A percentile compares a stretch with the other conserved stretches of the same genome.
phyloP scores from a whole-genome alignment of 2,329 filamentous ascomycete species.

The Talaromyces sp. region DNA sequence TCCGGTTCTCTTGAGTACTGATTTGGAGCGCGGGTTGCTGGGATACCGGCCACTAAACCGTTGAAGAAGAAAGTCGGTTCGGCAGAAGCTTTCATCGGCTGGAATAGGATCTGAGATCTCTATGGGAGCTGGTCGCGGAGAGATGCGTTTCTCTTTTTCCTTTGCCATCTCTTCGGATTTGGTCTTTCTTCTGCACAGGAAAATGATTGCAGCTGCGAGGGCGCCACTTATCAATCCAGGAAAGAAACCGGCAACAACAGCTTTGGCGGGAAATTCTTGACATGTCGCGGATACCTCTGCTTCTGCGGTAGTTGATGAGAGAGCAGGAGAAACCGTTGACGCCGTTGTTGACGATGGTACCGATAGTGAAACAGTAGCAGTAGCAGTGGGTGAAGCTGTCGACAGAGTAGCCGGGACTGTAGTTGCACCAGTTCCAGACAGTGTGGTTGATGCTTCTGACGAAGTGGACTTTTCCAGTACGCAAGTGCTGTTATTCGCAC shows the following conservation, averaged over 20 bases:
- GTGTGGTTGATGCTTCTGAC: slow-evolving; percentile 13
- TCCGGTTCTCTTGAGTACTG: slow-evolving; percentile 30
- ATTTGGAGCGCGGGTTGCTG: slow-evolving; percentile 22
- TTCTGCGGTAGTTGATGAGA: slow-evolving; percentile 17
- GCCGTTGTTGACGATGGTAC: slow-evolving; percentile 15
- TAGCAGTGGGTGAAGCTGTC: not conserved
- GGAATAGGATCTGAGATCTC: slow-evolving; percentile 43
- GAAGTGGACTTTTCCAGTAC: slow-evolving; percentile 22
- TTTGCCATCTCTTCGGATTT: slow-evolving; percentile 15
- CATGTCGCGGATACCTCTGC: slow-evolving; percentile 22
- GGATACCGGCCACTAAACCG: slow-evolving; percentile 19
- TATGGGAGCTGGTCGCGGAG: slow-evolving; percentile 27
- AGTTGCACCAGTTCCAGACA: slow-evolving; percentile 14
- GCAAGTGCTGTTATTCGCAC: slow-evolving; percentile 28
- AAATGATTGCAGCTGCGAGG: slow-evolving; percentile 52
- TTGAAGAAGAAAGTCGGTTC: slow-evolving; percentile 40
- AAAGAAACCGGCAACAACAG: slow-evolving; percentile 43
- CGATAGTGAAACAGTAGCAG: slow-evolving; percentile 12
- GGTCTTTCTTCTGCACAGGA: slow-evolving; percentile 32
- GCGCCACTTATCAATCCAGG: slow-evolving; percentile 41
- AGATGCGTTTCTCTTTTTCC: slow-evolving; percentile 10
- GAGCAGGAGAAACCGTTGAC: slow-evolving; percentile 13
- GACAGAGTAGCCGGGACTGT: slow-evolving; percentile 19
- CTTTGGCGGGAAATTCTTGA: slow-evolving; percentile 36
- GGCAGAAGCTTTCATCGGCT: slow-evolving; percentile 33